Base-by-base conservation (phyloP, 805 yeast genomes). In the Candida boleticola region DNA sequence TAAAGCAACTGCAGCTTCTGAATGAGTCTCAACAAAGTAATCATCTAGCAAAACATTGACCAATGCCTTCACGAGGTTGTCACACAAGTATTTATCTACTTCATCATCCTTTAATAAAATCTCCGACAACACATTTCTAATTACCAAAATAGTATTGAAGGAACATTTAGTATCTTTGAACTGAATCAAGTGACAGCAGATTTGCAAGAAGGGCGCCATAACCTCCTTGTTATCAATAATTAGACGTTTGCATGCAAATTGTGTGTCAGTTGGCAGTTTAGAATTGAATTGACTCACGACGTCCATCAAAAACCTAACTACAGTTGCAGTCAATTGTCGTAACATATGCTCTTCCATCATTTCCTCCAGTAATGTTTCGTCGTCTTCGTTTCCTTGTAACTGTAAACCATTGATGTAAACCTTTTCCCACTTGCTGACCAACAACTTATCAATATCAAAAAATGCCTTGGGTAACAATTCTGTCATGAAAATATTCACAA, bases 331-430 rank as follows among this genome's bases (percentile, higher is more conserved):
- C 30, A 93, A 75, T 60, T 93, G 98, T 51, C 99, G 74, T 45
- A 92, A 68, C 71, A 92, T 76, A 61, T 92, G 96, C 59, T 93
- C 99, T 52, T 92, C 97, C 86, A 93, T 84, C 95, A 93, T 93
- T 58, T 93, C 99, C 51, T 90, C 97, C n/a, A 93, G 83, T 54
- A 92, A 72, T 19, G 89, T 87, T 40, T 82, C 90, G 52, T 89
- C 96, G 46, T 81, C 83, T 33, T 77, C 80, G 33, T 76, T 74
- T 0, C 82, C 82, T 50, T 76, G 79, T 30, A 75, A 61, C 48
- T 77, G 80, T 29, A 78, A 55, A 2, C 85, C 83, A 25, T 76
- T 80, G 41, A 68, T 62, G 57, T 76, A 79, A 16, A 81, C 86
- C 48, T 70, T 72, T 22, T 74, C 79, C 99, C 99, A 93, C 58